Evolutionary conservation across 169 alveolate species (phyloP).

Genomic region (Babesia ovis): DNA sequence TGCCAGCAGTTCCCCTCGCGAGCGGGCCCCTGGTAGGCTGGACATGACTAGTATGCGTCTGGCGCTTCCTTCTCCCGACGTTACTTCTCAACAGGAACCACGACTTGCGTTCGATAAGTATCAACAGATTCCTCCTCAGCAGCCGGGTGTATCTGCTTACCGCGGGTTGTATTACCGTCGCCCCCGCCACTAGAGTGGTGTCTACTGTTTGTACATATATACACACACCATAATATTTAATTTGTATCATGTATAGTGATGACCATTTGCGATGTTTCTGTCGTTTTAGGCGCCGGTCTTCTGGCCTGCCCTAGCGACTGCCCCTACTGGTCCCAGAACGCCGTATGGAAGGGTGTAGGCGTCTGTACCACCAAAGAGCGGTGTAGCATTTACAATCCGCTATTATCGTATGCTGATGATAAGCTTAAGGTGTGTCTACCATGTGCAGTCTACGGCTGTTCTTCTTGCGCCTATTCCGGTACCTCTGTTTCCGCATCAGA

Average conservation of each 20-base stretch:
- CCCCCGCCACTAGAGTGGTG: slow-evolving; percentile 11
- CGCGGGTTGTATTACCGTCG: slow-evolving; percentile 42
- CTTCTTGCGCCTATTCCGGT: slow-evolving; percentile 51
- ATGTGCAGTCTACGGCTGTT: slow-evolving; percentile 70
- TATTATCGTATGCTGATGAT: slow-evolving; percentile 64
- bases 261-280: slow-evolving; percentile 66
- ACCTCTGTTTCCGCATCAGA: background rate
- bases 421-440: slow-evolving; percentile 66
- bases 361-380: slow-evolving; percentile 61
- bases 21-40: slow-evolving; percentile 6
- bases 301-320: slow-evolving; percentile 70
- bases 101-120: background rate
- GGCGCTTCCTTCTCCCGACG: slow-evolving; percentile 1
- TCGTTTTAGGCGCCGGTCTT: slow-evolving; percentile 48
- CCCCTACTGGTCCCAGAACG: slow-evolving; percentile 70
- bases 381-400: slow-evolving; percentile 70
- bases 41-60: slow-evolving; percentile 21
- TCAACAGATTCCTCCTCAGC: background rate
- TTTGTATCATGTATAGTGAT: slow-evolving; percentile 5
- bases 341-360: slow-evolving; percentile 76
- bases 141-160: slow-evolving; percentile 7
- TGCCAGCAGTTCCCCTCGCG: background rate
- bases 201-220: background rate
- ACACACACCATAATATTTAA: background rate
- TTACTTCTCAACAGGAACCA: background rate